phyloP scores from a whole-genome alignment of 1,284 basidiomycete genomes.

The Boletus mariae region DNA sequence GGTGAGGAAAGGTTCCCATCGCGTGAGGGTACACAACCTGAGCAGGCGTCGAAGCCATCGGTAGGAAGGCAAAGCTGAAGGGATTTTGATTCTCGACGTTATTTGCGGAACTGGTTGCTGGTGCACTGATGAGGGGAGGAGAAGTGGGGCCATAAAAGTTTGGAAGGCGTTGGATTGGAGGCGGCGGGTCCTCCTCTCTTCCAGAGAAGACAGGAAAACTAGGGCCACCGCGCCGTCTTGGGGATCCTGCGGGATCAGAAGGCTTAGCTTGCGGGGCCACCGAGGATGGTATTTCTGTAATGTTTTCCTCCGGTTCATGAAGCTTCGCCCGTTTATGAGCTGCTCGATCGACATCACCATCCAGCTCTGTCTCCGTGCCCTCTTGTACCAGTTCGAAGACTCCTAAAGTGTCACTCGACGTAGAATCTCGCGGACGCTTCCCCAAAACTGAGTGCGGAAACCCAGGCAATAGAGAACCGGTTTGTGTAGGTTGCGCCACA shows the following conservation, averaged over 20 bases:
- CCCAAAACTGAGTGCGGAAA: conserved; percentile 47
- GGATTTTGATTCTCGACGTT: conserved; percentile 51
- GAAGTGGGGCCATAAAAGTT: conserved; percentile 46
- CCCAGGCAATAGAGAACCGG: conserved; percentile 35
- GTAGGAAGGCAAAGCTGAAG: conserved; percentile 53
- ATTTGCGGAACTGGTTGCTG: conserved; percentile 42
- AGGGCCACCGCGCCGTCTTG: conserved; percentile 24
- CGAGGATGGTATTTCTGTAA: conserved; percentile 4
- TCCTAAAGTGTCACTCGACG: conserved; percentile 40
- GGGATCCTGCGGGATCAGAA: conserved; percentile 3
- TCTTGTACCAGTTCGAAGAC: conserved; percentile 41
- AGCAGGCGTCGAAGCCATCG: conserved; percentile 52
- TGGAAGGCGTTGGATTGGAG: conserved; percentile 48
- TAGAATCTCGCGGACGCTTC: conserved; percentile 56
- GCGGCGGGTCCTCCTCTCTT: conserved; percentile 43
- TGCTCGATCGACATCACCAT: conserved; percentile 39
- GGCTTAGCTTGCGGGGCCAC: conserved; percentile 7
- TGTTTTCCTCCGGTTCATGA: conserved; percentile 13
- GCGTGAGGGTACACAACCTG: conserved; percentile 35
- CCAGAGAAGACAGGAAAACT: conserved; percentile 44
- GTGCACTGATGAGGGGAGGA: conserved; percentile 31
- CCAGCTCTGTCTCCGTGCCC: conserved; percentile 37
- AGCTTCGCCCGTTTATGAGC: conserved; percentile 51
- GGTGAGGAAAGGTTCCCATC: conserved; percentile 55
- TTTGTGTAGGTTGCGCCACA: conserved; percentile 22